These are phyloP conservation scores for Beta lomatogona DNA, from an alignment of 179 eudicot species.

Conservation along the genomic window DNA sequence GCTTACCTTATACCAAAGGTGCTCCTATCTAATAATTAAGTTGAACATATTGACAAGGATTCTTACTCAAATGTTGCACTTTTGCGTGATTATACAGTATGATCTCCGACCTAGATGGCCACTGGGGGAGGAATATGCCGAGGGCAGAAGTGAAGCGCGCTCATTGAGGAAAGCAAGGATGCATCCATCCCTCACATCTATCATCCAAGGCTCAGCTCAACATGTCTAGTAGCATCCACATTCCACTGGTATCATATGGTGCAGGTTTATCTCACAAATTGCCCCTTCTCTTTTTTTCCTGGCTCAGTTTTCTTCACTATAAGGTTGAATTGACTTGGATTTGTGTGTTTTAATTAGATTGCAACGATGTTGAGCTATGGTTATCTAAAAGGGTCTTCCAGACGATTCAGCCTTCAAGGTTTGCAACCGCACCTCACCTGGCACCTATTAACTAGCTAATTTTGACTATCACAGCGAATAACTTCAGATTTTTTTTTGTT, in stretches of 20 bases:
- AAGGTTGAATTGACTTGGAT: background rate
- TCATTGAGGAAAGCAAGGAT: constrained; percentile 78
- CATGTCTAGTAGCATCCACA: constrained; percentile 24
- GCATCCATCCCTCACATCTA: constrained; percentile 88
- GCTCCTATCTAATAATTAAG: background rate
- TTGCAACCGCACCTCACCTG: too few species aligned
- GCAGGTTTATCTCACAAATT: background rate
- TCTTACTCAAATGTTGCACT: background rate
- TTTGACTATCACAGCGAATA: background rate
- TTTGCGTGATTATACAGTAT: constrained; percentile 38
- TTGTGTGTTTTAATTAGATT: background rate
- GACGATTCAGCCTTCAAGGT: background rate
- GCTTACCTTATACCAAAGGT: background rate
- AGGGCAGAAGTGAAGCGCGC: constrained; percentile 91
- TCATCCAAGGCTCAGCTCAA: constrained; percentile 67
- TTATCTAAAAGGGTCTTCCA: background rate
- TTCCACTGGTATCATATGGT: background rate
- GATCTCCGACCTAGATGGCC: constrained; percentile 98
- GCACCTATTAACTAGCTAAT: background rate
- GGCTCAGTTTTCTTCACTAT: too few species aligned
- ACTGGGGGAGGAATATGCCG: constrained; percentile 84
- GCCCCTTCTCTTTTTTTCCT: too few species aligned
- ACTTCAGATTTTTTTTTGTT: too few species aligned
- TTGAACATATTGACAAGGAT: background rate
- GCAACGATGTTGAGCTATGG: background rate